These are phyloP conservation scores for Seiridium cupressi DNA, from an alignment of 2,329 filamentous ascomycete species.

Conservation along the genomic window DNA sequence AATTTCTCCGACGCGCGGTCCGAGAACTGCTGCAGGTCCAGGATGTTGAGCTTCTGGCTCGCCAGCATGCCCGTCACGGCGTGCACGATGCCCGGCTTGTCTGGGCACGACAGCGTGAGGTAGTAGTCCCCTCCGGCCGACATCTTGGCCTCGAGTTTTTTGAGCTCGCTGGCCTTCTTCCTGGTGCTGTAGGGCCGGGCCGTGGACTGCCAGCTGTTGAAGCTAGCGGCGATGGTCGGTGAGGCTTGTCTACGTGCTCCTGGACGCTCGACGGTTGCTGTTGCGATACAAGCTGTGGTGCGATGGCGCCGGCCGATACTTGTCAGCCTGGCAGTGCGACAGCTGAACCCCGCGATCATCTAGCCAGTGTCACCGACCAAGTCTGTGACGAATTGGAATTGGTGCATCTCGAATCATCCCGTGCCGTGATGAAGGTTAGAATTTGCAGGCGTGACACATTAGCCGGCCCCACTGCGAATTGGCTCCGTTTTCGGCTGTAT, in stretches of 20 bases:
- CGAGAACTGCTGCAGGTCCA: constrained; percentile 82
- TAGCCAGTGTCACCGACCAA: background rate
- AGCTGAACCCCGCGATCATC: constrained; percentile 9
- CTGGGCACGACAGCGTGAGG: constrained; percentile 79
- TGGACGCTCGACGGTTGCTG: background rate
- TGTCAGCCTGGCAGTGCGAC: constrained; percentile 7
- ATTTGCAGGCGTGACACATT: constrained; percentile 8
- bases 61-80: constrained; percentile 79
- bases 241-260: background rate
- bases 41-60: constrained; percentile 71
- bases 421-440: background rate
- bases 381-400: constrained; percentile 12
- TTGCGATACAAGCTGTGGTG: background rate
- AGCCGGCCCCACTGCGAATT: background rate
- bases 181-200: background rate
- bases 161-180: background rate
- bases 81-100: constrained; percentile 82
- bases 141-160: constrained; percentile 3
- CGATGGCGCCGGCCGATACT: constrained; percentile 2
- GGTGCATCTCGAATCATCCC: background rate
- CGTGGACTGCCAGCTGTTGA: background rate
- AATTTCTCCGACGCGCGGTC: constrained; percentile 73
- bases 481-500: constrained; percentile 2
- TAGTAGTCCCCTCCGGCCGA: constrained; percentile 54
- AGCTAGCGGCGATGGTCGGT: constrained; percentile 1